These are phyloP conservation scores for Scutellaria minor DNA, from an alignment of 257 asterid species.

Conservation along the genomic window DNA sequence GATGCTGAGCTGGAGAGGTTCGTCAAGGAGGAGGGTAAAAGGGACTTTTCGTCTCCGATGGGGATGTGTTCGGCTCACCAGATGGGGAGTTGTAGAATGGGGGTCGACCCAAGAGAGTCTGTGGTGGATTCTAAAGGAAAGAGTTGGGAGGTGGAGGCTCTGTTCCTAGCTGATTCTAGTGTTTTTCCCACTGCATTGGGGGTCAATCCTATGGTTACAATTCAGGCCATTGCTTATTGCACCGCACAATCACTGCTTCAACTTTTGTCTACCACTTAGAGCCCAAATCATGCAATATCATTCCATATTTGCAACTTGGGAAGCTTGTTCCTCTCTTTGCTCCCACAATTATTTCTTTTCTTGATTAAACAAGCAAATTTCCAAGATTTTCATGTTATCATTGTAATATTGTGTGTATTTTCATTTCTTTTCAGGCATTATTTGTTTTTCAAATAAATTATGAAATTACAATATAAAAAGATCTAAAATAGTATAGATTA, in stretches of 20 bases:
- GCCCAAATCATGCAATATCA: too few relatives aligned
- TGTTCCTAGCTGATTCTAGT: slow-evolving; percentile 78
- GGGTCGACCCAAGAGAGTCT: slow-evolving; percentile 56
- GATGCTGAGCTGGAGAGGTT: slow-evolving; percentile 62
- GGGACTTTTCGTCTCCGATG: slow-evolving; percentile 50
- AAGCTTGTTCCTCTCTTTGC: too few relatives aligned
- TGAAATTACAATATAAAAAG: too few relatives aligned
- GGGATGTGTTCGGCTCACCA: slow-evolving; percentile 86
- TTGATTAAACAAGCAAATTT: too few relatives aligned
- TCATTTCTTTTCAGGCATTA: too few relatives aligned
- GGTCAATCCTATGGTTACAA: slow-evolving; percentile 89
- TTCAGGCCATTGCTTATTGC: slow-evolving; percentile 86
- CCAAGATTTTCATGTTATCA: too few relatives aligned
- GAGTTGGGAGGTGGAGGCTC: slow-evolving; percentile 80
- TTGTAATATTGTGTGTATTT: too few relatives aligned
- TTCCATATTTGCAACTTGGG: too few relatives aligned
- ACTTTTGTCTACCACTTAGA: slow-evolving; percentile 40
- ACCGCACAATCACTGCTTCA: slow-evolving; percentile 53
- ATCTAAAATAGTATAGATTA: too few relatives aligned
- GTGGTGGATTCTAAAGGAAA: slow-evolving; percentile 69
- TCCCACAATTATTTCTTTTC: too few relatives aligned
- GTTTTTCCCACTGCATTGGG: slow-evolving; percentile 91
- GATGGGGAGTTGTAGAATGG: slow-evolving; percentile 97
- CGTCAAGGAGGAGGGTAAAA: slow-evolving; percentile 60
- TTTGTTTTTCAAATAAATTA: too few relatives aligned